Evolutionary conservation across 352 stramenopile genomes (phyloP).

Genomic region (Peronospora farinosa): DNA sequence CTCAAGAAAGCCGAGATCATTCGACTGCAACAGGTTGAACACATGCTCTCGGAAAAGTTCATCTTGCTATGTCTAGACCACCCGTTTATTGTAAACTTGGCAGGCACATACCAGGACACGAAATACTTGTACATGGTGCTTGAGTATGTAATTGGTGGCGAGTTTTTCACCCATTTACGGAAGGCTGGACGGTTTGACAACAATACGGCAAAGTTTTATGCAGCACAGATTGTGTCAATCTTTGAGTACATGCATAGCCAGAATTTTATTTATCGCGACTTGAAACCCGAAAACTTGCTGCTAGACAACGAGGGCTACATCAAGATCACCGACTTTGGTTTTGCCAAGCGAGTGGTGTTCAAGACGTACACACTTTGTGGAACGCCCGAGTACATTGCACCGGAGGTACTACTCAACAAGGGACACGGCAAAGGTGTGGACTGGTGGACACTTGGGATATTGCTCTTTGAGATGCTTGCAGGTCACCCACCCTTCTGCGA

Average conservation of each 20-base stretch:
- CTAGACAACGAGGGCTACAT: slow-evolving; percentile 93
- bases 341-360: slow-evolving; percentile 91
- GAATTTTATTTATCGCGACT: slow-evolving; percentile 96
- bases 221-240: slow-evolving; percentile 91
- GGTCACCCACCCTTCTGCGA: slow-evolving; percentile 94
- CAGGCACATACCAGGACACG: slow-evolving; percentile 91
- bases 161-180: slow-evolving; percentile 95
- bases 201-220: slow-evolving; percentile 89
- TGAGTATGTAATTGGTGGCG: slow-evolving; percentile 95
- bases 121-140: slow-evolving; percentile 97
- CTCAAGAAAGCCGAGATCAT: slow-evolving; percentile 96
- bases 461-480: slow-evolving; percentile 97
- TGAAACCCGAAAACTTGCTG: slow-evolving; percentile 94
- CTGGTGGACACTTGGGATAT: slow-evolving; percentile 95
- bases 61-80: slow-evolving; percentile 91
- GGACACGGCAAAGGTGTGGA: slow-evolving; percentile 89
- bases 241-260: slow-evolving; percentile 96
- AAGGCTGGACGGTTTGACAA: slow-evolving; percentile 92
- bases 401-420: slow-evolving; percentile 88
- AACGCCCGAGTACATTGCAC: slow-evolving; percentile 91
- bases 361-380: slow-evolving; percentile 93
- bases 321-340: slow-evolving; percentile 93
- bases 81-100: slow-evolving; percentile 95
- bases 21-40: slow-evolving; percentile 93
- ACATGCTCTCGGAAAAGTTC: slow-evolving; percentile 95